Conservation (phyloP, 345 rosid species). For the Populus pruinosa region DNA sequence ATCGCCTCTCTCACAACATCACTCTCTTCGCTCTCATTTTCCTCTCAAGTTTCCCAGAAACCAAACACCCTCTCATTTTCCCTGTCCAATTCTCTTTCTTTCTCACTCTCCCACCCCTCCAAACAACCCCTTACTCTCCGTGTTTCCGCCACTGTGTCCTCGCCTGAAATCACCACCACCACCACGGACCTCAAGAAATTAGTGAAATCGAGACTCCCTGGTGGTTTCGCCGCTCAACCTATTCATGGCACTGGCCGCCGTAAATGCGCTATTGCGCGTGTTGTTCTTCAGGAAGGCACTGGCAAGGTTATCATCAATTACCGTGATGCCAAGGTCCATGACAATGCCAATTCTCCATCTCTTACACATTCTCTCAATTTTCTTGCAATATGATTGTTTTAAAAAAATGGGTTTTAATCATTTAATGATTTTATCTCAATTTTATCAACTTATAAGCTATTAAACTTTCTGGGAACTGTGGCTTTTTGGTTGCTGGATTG, state of each 20-base stretch:
- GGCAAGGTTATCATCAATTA: slow-evolving; percentile 79
- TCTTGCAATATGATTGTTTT: background rate
- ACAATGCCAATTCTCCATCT: background rate
- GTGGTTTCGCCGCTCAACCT: slow-evolving; percentile 87
- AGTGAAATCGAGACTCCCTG: slow-evolving; percentile 85
- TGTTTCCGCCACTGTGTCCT: slow-evolving; percentile 53
- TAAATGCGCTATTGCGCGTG: slow-evolving; percentile 87
- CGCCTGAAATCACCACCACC: slow-evolving; percentile 35
- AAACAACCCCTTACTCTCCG: slow-evolving; percentile 36
- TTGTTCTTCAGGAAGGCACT: slow-evolving; percentile 89
- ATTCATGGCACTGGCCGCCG: slow-evolving; percentile 87
- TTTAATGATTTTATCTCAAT: too few relatives aligned
- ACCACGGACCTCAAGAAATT: slow-evolving; percentile 55
- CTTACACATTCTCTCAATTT: background rate
- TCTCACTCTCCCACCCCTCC: slow-evolving; percentile 28
- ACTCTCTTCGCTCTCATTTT: slow-evolving; percentile 73
- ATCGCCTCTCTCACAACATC: slow-evolving; percentile 60
- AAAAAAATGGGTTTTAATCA: too few relatives aligned
- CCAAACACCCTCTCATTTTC: slow-evolving; percentile 39
- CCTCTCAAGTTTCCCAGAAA: slow-evolving; percentile 59
- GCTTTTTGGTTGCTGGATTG: background rate
- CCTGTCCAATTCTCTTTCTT: slow-evolving; percentile 17
- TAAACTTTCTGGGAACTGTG: background rate
- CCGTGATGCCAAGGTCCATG: slow-evolving; percentile 73
- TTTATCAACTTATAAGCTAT: background rate